Evolutionary conservation across 2,329 filamentous ascomycete species (phyloP).

Genomic region (Xylaria sp.): DNA sequence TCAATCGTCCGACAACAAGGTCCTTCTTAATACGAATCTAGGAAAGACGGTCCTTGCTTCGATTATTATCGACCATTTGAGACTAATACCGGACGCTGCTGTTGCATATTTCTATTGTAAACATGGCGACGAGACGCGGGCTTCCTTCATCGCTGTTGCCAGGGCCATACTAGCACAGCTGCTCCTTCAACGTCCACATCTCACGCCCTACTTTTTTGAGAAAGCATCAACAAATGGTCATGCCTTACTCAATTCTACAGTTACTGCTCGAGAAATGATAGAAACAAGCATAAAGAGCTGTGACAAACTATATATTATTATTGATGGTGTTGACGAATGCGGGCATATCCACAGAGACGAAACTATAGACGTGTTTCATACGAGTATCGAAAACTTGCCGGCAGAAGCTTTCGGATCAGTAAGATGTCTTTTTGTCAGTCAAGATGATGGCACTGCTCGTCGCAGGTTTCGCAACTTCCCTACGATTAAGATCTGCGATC

Average conservation of each 20-base stretch:
- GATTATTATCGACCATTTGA: conserved; percentile 51
- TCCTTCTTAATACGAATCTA: conserved; percentile 18
- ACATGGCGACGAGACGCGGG: conserved; percentile 46
- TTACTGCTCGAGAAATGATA: conserved; percentile 49
- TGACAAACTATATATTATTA: conserved; percentile 49
- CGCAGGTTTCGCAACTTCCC: conserved; percentile 44
- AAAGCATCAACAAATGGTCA: conserved; percentile 49
- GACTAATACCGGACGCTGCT: conserved; percentile 29
- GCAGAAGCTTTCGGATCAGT: conserved; percentile 31
- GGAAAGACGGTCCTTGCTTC: conserved; percentile 52
- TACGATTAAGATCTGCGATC: conserved; percentile 44
- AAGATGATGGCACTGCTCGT: conserved; percentile 49
- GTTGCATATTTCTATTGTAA: conserved; percentile 56
- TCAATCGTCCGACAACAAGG: not conserved
- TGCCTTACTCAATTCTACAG: conserved; percentile 39
- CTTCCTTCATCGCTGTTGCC: conserved; percentile 50
- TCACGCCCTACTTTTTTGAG: conserved; percentile 51
- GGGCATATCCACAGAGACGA: conserved; percentile 46
- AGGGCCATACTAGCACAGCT: conserved; percentile 52
- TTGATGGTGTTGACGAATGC: conserved; percentile 59
- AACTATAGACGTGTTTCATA: conserved; percentile 48
- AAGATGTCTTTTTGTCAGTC: conserved; percentile 52
- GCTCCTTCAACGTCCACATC: conserved; percentile 44
- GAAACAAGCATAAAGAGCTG: conserved; percentile 44
- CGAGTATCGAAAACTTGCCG: conserved; percentile 24